Evolutionary conservation across 73 alveolate species (phyloP).

Genomic region (Symbiodinium pilosum): DNA sequence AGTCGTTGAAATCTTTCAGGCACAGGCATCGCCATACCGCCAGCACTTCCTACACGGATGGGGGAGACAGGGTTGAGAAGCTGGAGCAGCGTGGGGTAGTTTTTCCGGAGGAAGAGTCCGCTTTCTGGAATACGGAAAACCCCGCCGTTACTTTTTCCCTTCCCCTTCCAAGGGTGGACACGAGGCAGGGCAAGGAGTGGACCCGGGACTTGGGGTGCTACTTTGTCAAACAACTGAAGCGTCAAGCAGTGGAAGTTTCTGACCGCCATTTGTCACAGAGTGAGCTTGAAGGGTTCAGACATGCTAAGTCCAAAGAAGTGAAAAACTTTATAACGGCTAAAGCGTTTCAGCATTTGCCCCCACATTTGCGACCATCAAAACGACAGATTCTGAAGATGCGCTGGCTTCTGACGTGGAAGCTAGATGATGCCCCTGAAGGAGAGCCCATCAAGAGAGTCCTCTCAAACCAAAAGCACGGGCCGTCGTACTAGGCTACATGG

Average conservation of each 20-base stretch:
- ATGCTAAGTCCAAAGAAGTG: not conserved
- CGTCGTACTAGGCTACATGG: not conserved
- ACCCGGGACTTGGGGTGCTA: not conserved
- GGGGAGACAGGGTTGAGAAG: not conserved
- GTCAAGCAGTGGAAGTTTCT: not conserved
- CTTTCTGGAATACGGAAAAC: not conserved
- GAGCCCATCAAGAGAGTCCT: not conserved
- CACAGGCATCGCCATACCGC: not conserved
- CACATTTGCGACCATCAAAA: not conserved
- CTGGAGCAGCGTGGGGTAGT: not conserved
- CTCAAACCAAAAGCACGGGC: slow-evolving; percentile 21
- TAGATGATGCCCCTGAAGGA: not conserved
- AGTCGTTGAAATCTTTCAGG: not conserved
- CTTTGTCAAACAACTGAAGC: not conserved
- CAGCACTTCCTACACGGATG: not conserved
- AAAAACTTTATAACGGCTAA: not conserved
- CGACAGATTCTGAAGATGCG: not conserved
- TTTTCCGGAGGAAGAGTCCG: not conserved
- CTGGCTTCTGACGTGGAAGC: slow-evolving; percentile 27
- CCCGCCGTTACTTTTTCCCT: not conserved
- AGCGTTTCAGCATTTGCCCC: not conserved
- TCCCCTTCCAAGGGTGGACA: not conserved
- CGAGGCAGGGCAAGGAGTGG: not conserved
- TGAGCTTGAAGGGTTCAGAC: not conserved
- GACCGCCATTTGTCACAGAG: not conserved